Base-by-base conservation (phyloP, 371 early-diverging fungal genomes). In the Mortierella sp. region DNA sequence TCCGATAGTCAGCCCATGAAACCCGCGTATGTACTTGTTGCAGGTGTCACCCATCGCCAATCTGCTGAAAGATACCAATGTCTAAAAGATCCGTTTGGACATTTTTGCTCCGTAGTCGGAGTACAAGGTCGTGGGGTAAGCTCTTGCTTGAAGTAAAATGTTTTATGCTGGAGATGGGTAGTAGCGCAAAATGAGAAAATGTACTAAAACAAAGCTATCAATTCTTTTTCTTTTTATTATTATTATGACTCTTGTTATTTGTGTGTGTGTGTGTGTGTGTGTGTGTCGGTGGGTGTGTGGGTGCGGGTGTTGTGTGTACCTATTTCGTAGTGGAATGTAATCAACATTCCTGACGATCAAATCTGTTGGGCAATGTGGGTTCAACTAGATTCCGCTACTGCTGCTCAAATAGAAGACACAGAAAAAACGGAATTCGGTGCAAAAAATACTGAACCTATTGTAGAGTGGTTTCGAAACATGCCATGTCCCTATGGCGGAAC, bases 321-420 rank as follows among this genome's bases (percentile, higher is more conserved):
- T n/a, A n/a, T 4, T 55, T 22, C 24, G 18, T 37, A 70, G 71
- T 70, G 64, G 64, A 32, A 59, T 24, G 55, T 55, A 0, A 40
- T 70, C 40, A 70, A 70, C 24, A 57, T 70, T 35, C 71, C 71
- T 22, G 71, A 70, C 20, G 62, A 70, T 37, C 64, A 64, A 39
- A 70, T 70, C 22, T 70, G 71, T 45, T 70, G 71, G 71, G 30
- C 64, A 39, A 10, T 64, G 11, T 70, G 71, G 71, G 64, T 57
- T n/a, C 62, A 57, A n/a, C 26, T 70, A 22, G 71, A 70, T 47
- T 10, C n/a, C 45, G 28, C 57, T 5, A 32, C 28, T 4, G 45
- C 24, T 11, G 28, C 64, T 14, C 14, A 55, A 18, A 58, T 28
- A 28, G 22, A 35, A 2, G 11, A 6, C 11, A 28, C 63, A 12